Conservation (phyloP, 768 basidiomycete species). For the Russula brevipes region DNA sequence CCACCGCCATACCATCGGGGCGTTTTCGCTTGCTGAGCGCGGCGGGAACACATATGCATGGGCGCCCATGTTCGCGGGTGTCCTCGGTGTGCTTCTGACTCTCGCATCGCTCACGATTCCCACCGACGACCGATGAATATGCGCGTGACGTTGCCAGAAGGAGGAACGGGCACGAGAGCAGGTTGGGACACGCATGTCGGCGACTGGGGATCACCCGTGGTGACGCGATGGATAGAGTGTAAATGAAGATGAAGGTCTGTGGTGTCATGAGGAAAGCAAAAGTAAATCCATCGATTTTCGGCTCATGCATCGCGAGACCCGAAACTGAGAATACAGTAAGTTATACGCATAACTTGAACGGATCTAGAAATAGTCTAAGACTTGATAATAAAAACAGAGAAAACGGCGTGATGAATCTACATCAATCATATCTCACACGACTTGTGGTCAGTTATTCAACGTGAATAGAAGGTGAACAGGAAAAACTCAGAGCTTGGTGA, state of each 20-base stretch:
- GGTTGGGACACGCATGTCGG: not conserved
- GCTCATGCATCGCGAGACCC: too few species aligned
- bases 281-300: too few species aligned
- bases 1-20: slow-evolving; percentile 3
- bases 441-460: not conserved
- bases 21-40: not conserved
- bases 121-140: slow-evolving; percentile 11
- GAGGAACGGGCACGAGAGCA: not conserved
- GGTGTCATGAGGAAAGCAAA: not conserved
- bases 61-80: not conserved
- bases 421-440: not conserved
- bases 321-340: not conserved
- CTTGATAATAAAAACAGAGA: too few species aligned
- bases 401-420: not conserved
- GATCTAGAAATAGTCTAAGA: not conserved
- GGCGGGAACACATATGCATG: not conserved
- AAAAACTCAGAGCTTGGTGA: slow-evolving; percentile 46
- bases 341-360: not conserved
- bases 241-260: too few species aligned
- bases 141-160: not conserved
- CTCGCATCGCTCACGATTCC: slow-evolving; percentile 2
- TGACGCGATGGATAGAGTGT: not conserved
- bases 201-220: not conserved
- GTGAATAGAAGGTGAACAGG: not conserved
- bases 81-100: slow-evolving; percentile 2